Evolutionary conservation across 768 basidiomycete genomes (phyloP), one percentile per base, ranked within the genome.

Genomic region (Termitomyces sp.): DNA sequence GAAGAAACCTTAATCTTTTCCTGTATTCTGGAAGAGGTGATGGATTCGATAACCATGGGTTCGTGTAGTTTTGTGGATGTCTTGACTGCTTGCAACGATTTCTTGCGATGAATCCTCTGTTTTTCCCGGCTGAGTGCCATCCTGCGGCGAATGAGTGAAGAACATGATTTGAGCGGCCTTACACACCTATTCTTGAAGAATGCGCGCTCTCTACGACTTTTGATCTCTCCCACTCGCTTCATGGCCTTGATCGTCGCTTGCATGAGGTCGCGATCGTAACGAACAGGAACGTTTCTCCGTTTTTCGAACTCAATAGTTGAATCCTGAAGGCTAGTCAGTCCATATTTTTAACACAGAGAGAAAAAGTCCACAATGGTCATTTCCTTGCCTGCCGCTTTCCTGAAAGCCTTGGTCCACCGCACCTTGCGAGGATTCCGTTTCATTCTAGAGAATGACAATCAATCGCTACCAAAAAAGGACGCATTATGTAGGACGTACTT

Each of bases 271-370:
- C 97, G 89, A 77, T 98, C 87, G 79, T 99, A 99, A 69, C 95
- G 88, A 59, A 99, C 89, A 30, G 97, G 97, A 18, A 97, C 87
- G 70, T 99, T 98, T 73, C 97, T 85, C 64, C 97, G 88, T 76
- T 99, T 99, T 81, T 99, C 97, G 73, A 99, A 99, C 68, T 96
- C 95, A 71, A 98, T 94, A 4, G 96, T 98, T 2, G 95, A 91
- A 76, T 99, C 97, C 96, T 98, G 62, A 5, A 14, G 18, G 10
- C 9, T 35, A 52, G 44, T 53, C 52, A 47, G 60, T 57, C 49
- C 56, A 35, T n/a, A n/a, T 16, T 2, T n/a, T 2, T 16, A 36
- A 48, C 47, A 48, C 50, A 50, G 35, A 32, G 30, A 30, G 32
- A 32, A 57, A 56, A n/a, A 14, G 75, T 90, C 71, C 69, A 95